These are phyloP conservation scores for Aspergillus tubingensis DNA, from an alignment of 2,329 filamentous ascomycete species.

Conservation along the genomic window DNA sequence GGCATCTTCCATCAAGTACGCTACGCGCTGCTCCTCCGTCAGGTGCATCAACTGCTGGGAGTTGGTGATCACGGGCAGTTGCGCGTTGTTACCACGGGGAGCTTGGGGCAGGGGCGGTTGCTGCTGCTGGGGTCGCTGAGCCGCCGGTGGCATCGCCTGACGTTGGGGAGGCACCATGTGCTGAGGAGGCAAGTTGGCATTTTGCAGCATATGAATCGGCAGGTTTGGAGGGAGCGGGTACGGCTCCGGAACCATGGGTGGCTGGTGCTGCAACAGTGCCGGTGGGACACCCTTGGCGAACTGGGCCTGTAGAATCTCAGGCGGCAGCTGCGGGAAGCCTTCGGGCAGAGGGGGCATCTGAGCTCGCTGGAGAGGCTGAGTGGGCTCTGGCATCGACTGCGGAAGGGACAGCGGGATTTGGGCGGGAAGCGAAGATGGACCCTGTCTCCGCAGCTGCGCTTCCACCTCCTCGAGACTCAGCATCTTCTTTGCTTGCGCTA, in stretches of 20 bases:
- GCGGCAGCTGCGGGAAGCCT: constrained; percentile 39
- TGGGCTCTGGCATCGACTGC: constrained; percentile 31
- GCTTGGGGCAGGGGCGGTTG: constrained; percentile 37
- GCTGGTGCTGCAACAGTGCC: constrained; percentile 40
- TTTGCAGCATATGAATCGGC: constrained; percentile 77
- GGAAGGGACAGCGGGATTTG: constrained; percentile 32
- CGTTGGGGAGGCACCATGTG: constrained; percentile 40
- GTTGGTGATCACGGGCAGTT: constrained; percentile 61
- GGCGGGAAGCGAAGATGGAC: constrained; percentile 33
- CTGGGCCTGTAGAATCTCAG: constrained; percentile 52
- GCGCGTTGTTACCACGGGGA: constrained; percentile 37
- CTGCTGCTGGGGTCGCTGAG: constrained; percentile 38
- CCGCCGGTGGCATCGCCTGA: constrained; percentile 40
- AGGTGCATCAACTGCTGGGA: constrained; percentile 74
- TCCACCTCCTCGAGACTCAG: constrained; percentile 98
- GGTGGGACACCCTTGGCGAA: constrained; percentile 37
- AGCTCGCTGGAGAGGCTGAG: constrained; percentile 34
- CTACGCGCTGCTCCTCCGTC: constrained; percentile 79
- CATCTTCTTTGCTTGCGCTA: constrained; percentile 67
- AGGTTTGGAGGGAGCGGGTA: constrained; percentile 47
- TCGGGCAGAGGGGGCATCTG: constrained; percentile 37
- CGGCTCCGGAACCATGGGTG: constrained; percentile 46
- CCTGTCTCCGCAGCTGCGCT: constrained; percentile 79
- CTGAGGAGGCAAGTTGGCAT: constrained; percentile 66
- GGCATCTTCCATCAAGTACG: constrained; percentile 85